A percentile compares a stretch with the other conserved stretches of the same genome.
These are phyloP conservation scores for Quercus tomentella DNA, from an alignment of 331 rosid species.

Conservation along the genomic window DNA sequence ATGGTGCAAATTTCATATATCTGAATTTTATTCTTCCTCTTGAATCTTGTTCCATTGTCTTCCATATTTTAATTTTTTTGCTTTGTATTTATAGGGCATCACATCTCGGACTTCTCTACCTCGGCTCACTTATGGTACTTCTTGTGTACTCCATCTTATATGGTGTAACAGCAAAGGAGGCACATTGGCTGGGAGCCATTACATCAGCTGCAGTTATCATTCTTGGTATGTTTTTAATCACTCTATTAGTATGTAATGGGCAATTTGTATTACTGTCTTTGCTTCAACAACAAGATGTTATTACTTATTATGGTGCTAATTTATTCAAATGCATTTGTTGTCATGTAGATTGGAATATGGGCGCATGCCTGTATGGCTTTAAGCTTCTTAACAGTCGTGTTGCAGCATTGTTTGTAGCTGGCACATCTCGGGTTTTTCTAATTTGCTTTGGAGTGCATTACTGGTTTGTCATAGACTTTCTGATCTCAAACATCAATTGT, in stretches of 20 bases:
- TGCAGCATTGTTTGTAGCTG: slow-evolving; percentile 84
- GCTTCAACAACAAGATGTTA: neutral
- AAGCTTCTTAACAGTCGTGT: slow-evolving; percentile 88
- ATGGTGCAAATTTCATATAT: neutral
- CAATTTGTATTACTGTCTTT: slow-evolving; percentile 11
- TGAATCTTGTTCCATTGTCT: neutral
- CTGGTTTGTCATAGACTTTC: slow-evolving; percentile 59
- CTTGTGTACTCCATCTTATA: slow-evolving; percentile 85
- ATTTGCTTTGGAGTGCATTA: slow-evolving; percentile 97
- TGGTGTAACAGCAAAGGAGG: slow-evolving; percentile 88
- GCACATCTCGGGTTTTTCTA: slow-evolving; percentile 92
- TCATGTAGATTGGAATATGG: slow-evolving; percentile 95
- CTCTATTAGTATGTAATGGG: slow-evolving; percentile 5
- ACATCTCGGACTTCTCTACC: slow-evolving; percentile 90
- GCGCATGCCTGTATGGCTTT: slow-evolving; percentile 96
- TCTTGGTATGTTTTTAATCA: slow-evolving; percentile 58
- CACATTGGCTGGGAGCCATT: slow-evolving; percentile 92
- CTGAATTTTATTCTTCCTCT: neutral
- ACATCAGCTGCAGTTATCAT: slow-evolving; percentile 95
- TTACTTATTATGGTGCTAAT: slow-evolving; percentile 19
- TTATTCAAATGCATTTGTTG: slow-evolving; percentile 11
- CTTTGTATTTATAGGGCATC: slow-evolving; percentile 69
- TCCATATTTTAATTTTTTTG: slow-evolving; percentile 9
- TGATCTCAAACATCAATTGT: slow-evolving; percentile 1
- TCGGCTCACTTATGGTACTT: slow-evolving; percentile 89